A percentile compares a stretch with the other conserved stretches of the same genome.
Conservation (phyloP, 306 rosid genomes). For the Lathyrus oleraceus region DNA sequence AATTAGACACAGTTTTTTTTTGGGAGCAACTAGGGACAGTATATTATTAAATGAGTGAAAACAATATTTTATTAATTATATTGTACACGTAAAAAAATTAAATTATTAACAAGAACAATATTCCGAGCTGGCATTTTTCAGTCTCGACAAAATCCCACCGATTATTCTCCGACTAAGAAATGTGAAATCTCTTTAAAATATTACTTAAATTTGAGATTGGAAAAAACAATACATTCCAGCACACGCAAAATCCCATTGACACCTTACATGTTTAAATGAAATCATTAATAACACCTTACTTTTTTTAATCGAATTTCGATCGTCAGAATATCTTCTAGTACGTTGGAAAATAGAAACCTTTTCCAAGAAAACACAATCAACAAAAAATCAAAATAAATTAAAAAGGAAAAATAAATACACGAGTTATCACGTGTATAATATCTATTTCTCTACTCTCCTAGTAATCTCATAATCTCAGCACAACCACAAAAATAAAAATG, state of each 20-base stretch:
- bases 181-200: neutral
- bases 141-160: slow-evolving; percentile 1
- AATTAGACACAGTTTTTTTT: neutral
- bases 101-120: slow-evolving; percentile 1
- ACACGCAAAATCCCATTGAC: slow-evolving; percentile 1
- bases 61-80: too few species aligned
- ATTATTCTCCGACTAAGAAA: slow-evolving; percentile 1
- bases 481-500: too few species aligned
- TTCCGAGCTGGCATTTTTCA: slow-evolving; percentile 35
- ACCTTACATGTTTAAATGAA: slow-evolving; percentile 3
- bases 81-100: neutral
- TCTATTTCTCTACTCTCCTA: too few species aligned
- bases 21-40: neutral
- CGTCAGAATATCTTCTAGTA: neutral
- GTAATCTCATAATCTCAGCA: too few species aligned
- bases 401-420: slow-evolving; percentile 25
- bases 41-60: neutral
- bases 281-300: neutral
- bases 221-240: neutral
- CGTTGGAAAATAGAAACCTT: slow-evolving; percentile 1
- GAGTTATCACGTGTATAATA: slow-evolving; percentile 51
- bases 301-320: slow-evolving; percentile 7
- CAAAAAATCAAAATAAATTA: neutral
- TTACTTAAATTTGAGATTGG: neutral
- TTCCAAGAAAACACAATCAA: neutral